A percentile compares a stretch with the other conserved stretches of the same genome.
Evolutionary conservation across 352 stramenopile species (phyloP).

Genomic region (Hyaloperonospora arabidopsidis): DNA sequence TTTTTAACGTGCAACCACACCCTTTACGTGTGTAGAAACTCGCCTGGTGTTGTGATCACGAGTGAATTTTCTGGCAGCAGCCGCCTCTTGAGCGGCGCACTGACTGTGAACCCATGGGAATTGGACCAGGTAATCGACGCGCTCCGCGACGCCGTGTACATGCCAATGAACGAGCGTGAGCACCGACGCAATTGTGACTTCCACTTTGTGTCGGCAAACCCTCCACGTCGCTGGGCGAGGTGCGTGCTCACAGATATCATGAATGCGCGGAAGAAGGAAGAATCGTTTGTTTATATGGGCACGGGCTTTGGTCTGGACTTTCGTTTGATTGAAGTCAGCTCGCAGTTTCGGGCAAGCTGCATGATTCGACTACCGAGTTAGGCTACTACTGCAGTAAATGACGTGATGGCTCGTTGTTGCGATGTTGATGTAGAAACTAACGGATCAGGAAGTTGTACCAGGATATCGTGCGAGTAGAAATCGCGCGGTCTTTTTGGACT

Average conservation of each 20-base stretch:
- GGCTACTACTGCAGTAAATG: not conserved
- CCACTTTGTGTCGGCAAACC: constrained; percentile 64
- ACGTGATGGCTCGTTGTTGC: constrained; percentile 1
- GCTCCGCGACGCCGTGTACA: constrained; percentile 65
- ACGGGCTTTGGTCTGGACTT: constrained; percentile 95
- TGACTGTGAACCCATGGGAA: constrained; percentile 98
- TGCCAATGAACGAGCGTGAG: constrained; percentile 61
- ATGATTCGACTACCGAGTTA: not conserved
- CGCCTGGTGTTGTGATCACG: constrained; percentile 88
- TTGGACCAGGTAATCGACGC: constrained; percentile 70
- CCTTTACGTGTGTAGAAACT: constrained; percentile 29
- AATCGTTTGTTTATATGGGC: constrained; percentile 77
- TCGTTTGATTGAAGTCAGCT: constrained; percentile 92
- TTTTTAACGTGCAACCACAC: not conserved
- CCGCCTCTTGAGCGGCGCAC: constrained; percentile 89
- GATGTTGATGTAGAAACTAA: constrained; percentile 47
- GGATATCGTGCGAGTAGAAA: constrained; percentile 60
- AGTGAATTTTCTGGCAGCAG: constrained; percentile 96
- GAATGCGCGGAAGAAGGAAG: constrained; percentile 71
- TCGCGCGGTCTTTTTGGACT: constrained; percentile 96
- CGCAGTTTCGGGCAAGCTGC: constrained; percentile 74
- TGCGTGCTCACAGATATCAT: constrained; percentile 73
- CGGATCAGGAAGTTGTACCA: constrained; percentile 51
- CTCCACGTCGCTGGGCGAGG: constrained; percentile 59
- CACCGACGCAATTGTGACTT: constrained; percentile 70